Evolutionary conservation across 2,329 filamentous ascomycete species (phyloP).

Genomic region (Claviceps humidiphila): DNA sequence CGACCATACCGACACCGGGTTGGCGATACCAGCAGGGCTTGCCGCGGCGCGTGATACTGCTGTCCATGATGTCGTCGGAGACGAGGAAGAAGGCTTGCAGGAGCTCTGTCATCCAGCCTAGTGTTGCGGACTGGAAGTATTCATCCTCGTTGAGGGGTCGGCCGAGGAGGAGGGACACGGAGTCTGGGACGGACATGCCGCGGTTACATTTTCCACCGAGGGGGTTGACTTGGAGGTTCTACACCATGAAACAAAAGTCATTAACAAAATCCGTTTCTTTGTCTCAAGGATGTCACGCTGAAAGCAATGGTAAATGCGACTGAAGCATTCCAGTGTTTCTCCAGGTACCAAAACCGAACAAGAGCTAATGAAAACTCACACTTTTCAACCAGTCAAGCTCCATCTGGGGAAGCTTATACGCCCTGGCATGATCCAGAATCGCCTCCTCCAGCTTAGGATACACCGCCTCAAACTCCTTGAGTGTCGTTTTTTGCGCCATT

Average conservation of each 20-base stretch:
- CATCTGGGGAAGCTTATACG: constrained; percentile 71
- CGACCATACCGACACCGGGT: constrained; percentile 80
- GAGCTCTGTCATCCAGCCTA: constrained; percentile 96
- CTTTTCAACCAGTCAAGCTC: constrained; percentile 78
- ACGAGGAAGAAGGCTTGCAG: constrained; percentile 98
- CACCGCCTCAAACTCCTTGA: constrained; percentile 78
- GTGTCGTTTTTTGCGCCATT: constrained; percentile 60
- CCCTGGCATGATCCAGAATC: constrained; percentile 62
- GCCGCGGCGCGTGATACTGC: constrained; percentile 84
- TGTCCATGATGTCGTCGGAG: constrained; percentile 97
- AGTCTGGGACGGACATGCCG: constrained; percentile 94
- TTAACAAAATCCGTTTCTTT: background rate
- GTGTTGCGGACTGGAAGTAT: constrained; percentile 74
- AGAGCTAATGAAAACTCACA: constrained; percentile 30
- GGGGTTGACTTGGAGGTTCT: constrained; percentile 78
- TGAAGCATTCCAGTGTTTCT: too few relatives aligned
- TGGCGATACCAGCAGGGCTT: constrained; percentile 95
- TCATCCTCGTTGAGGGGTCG: constrained; percentile 63
- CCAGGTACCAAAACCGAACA: background rate
- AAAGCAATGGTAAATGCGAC: too few relatives aligned
- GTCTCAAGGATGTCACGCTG: too few relatives aligned
- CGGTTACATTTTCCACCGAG: constrained; percentile 97
- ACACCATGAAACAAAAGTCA: background rate
- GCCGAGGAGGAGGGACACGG: constrained; percentile 63
- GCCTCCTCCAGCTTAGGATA: constrained; percentile 79